Evolutionary conservation across 2,329 filamentous ascomycete species (phyloP), one percentile per base, ranked within the genome.

Genomic region (Tolypocladium tundrense): DNA sequence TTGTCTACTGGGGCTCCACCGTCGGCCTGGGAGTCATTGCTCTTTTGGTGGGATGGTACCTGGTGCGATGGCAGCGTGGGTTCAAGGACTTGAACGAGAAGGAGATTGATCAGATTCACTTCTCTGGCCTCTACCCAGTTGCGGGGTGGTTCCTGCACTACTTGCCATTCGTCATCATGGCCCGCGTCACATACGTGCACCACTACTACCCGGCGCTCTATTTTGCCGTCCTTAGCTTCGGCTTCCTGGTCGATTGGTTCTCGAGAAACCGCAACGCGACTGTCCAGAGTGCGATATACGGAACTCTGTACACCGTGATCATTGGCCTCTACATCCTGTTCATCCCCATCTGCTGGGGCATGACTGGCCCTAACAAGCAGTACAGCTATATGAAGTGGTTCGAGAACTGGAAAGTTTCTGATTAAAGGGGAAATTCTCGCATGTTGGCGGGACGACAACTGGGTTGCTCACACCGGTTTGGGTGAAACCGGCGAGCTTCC

Each of bases 181-280:
- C 91, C 13, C 90, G 94, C 80, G 94, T 99, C 60, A 99, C 94
- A 19, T 99, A 99, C 69, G 94, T 99, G 57, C 94, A 99, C 74
- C 94, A 99, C 78, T 99, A 99, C 80, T 99, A 97, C 74, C 94
- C 94, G 13, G 94, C 94, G 11, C 84, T 99, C 13, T 99, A 97
- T 79, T 99, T 97, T 72, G 92, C 94, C 66, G 96, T 99, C 63
- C 79, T 99, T 52, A 85, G 84, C 19, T 85, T 92, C 61, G 93
- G 92, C 57, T 99, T 99, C 81, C 82, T 91, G 64, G 76, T 89
- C 57, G 91, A 97, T 73, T 97, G 90, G 87, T 79, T 87, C 62
- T 84, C 91, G 53, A 82, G 86, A 63, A 86, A 82, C 66, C 77
- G 90, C 63, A 81, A 79, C 64, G 83, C 82, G 68, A 76, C 73